Evolutionary conservation across 1,139 yeast species (phyloP).

Genomic region (Yamadazyma buinensis): DNA sequence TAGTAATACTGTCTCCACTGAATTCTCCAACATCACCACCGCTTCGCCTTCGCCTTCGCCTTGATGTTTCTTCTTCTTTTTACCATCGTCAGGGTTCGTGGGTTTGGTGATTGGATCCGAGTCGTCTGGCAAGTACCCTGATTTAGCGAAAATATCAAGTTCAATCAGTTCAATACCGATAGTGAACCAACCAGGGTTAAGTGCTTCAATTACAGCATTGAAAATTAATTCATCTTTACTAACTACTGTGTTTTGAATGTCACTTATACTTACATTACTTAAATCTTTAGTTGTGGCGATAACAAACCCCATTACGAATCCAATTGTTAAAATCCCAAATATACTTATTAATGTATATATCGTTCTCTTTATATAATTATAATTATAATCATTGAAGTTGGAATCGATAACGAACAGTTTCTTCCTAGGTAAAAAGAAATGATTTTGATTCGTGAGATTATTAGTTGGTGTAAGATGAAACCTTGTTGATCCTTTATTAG

Average conservation of each 20-base stretch:
- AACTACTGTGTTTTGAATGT: constrained; percentile 68
- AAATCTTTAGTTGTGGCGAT: constrained; percentile 86
- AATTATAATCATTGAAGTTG: constrained; percentile 16
- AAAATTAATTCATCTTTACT: constrained; percentile 84
- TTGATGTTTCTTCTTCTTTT: not conserved
- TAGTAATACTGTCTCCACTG: constrained; percentile 64
- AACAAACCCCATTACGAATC: constrained; percentile 78
- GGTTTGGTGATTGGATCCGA: no score
- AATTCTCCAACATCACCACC: constrained; percentile 6
- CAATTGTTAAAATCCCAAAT: constrained; percentile 54
- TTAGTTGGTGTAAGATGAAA: constrained; percentile 11
- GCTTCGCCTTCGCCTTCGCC: not conserved
- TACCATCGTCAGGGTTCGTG: no score
- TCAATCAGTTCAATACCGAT: constrained; percentile 66
- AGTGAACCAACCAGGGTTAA: constrained; percentile 82
- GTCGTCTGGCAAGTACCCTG: constrained; percentile 44
- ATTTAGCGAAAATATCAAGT: constrained; percentile 83
- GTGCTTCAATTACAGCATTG: constrained; percentile 71
- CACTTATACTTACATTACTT: constrained; percentile 56
- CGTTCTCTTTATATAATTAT: constrained; percentile 45
- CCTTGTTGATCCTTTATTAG: constrained; percentile 11
- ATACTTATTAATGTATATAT: constrained; percentile 56
- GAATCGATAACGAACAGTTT: constrained; percentile 18
- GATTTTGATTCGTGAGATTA: constrained; percentile 13
- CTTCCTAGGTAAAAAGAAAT: constrained; percentile 31